phyloP scores from a whole-genome alignment of 352 stramenopile genomes.

The Pythium rishiriense region DNA sequence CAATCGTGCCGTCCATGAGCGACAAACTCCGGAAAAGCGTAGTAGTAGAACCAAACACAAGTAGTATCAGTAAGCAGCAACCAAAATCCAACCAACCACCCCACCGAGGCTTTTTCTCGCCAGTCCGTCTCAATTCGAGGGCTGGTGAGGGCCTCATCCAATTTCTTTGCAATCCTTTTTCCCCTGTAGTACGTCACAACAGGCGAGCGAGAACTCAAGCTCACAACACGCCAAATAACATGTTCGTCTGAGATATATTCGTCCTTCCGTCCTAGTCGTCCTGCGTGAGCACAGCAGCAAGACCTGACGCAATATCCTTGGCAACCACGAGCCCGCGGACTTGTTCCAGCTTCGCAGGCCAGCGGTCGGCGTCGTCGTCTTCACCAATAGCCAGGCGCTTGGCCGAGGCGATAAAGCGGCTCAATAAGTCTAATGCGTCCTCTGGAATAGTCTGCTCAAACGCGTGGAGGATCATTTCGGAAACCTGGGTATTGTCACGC shows the following conservation, averaged over 20 bases:
- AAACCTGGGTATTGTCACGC: slow-evolving; percentile 33
- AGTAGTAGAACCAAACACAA: slow-evolving; percentile 16
- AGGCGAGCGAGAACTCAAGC: too few species aligned
- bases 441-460: slow-evolving; percentile 28
- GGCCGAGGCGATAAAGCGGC: slow-evolving; percentile 9
- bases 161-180: neutral
- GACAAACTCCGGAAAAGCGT: slow-evolving; percentile 20
- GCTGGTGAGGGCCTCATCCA: neutral
- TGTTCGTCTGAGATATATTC: neutral
- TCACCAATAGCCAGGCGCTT: slow-evolving; percentile 14
- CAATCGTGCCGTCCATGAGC: slow-evolving; percentile 16
- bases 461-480: slow-evolving; percentile 41
- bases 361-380: slow-evolving; percentile 14
- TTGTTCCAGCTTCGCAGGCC: slow-evolving; percentile 14
- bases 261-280: neutral
- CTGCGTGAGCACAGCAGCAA: neutral
- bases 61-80: slow-evolving; percentile 19
- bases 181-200: neutral
- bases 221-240: too few species aligned
- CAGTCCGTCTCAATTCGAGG: slow-evolving; percentile 13
- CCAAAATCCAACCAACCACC: slow-evolving; percentile 6
- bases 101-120: slow-evolving; percentile 6
- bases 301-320: slow-evolving; percentile 23
- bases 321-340: slow-evolving; percentile 22
- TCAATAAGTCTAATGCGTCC: slow-evolving; percentile 1